Evolutionary conservation across 2,329 filamentous ascomycete species (phyloP).

Genomic region (Pseudogymnoascus sp.): DNA sequence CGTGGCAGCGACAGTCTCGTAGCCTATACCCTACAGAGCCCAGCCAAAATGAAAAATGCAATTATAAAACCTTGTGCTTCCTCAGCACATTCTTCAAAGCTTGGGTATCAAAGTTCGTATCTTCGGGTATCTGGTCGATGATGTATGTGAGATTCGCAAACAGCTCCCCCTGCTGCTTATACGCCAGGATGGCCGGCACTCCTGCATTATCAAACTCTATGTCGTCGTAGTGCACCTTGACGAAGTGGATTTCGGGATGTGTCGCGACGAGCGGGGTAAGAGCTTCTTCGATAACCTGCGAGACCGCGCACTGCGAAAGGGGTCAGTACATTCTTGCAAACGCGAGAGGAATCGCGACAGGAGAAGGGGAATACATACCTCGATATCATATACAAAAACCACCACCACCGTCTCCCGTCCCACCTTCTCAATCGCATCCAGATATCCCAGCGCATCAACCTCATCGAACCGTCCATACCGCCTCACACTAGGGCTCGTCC

Average conservation of each 20-base stretch:
- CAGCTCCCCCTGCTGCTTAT: slow-evolving; percentile 78
- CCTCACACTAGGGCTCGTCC: slow-evolving; percentile 67
- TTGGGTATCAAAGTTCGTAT: slow-evolving; percentile 49
- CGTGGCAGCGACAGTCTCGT: not conserved
- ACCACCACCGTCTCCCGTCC: slow-evolving; percentile 74
- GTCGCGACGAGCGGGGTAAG: slow-evolving; percentile 65
- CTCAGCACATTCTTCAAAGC: slow-evolving; percentile 45
- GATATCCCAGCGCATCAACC: slow-evolving; percentile 83
- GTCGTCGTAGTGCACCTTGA: slow-evolving; percentile 84
- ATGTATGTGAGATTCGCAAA: slow-evolving; percentile 85
- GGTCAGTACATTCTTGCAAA: slow-evolving; percentile 19
- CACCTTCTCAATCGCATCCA: slow-evolving; percentile 94
- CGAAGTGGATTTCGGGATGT: slow-evolving; percentile 69
- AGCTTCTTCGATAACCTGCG: slow-evolving; percentile 68
- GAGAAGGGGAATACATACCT: slow-evolving; percentile 47
- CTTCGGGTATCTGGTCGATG: slow-evolving; percentile 73
- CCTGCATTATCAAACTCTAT: slow-evolving; percentile 89
- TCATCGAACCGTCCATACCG: slow-evolving; percentile 72
- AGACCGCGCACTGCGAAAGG: slow-evolving; percentile 61
- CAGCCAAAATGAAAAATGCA: not conserved
- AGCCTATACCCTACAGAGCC: not conserved
- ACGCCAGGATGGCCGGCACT: slow-evolving; percentile 81
- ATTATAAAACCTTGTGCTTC: slow-evolving; percentile 44
- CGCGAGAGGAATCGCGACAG: not conserved
- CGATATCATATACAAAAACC: slow-evolving; percentile 85